Base-by-base conservation (phyloP, 805 yeast genomes). In the Saitoella complicata region DNA sequence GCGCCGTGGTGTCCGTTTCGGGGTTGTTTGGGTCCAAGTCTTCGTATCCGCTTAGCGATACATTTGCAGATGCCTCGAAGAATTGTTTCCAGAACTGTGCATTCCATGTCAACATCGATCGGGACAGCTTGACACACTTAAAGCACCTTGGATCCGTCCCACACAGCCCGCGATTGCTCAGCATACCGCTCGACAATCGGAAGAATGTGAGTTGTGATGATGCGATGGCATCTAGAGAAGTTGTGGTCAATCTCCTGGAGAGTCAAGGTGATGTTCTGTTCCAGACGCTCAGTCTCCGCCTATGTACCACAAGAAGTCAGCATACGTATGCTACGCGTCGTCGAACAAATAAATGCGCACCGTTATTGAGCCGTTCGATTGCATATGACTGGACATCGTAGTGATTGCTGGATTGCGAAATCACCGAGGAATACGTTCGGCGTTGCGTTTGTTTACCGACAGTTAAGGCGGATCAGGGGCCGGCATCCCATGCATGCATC, bases 231-330 rank as follows among this genome's bases (percentile, higher is more conserved):
- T 39, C 70, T 66, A 8, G 80, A 71, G 42, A 85, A 68, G 55
- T 83, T 79, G 41, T 75, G 70, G 61, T 85, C 94, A 29, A 86
- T 81, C 41, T 77, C 78, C 58, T 84, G 95, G 41, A 86, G 62
- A 5, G 77, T 73, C 44, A 80, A 59, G 0, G 94, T 83, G 38
- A 83, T 80, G 55, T 78, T 80, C 58, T 81, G 93, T 54, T 85
- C 94, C 39, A 83, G 59, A 53, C 73, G 67, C 54, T 84, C 93
- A 55, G 78, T 60, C 58, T 73, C 63, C 34, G 21, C 21, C 21
- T 21, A 21, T 21, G 21, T 32, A 55, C 58, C 9, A 58, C 50
- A 66, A 48, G 38, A 38, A 2, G 37, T 42, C 32, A 21, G 21
- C 21, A 21, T 21, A 21, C 21, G 21, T 21, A 21, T 4, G 4